Evolutionary conservation across 2,329 filamentous ascomycete species (phyloP).

Genomic region (Colletotrichum eremochloae): DNA sequence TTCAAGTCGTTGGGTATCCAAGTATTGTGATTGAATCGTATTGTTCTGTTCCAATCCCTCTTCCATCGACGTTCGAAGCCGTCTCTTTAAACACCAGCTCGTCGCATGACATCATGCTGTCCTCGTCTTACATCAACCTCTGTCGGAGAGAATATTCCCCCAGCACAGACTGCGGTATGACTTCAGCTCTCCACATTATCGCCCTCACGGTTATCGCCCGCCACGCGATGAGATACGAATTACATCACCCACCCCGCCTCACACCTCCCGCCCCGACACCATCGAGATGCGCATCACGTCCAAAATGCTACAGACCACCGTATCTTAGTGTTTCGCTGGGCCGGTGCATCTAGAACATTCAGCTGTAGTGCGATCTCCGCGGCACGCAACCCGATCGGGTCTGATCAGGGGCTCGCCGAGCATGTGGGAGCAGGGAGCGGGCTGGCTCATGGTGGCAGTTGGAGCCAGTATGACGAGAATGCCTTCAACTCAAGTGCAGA

Average conservation of each 20-base stretch:
- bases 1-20: not conserved
- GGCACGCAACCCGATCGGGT: slow-evolving; percentile 18
- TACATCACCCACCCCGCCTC: slow-evolving; percentile 25
- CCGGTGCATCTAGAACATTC: not conserved
- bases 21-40: not conserved
- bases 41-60: not conserved
- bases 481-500: not conserved
- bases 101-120: slow-evolving; percentile 36
- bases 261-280: not conserved
- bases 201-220: slow-evolving; percentile 1
- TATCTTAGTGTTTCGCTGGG: not conserved
- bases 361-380: not conserved
- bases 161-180: slow-evolving; percentile 32
- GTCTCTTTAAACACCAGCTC: slow-evolving; percentile 20
- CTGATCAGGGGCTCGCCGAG: slow-evolving; percentile 14
- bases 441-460: not conserved
- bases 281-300: not conserved
- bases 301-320: not conserved
- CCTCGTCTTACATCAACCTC: slow-evolving; percentile 35
- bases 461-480: slow-evolving; percentile 4
- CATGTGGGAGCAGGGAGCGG: slow-evolving; percentile 4
- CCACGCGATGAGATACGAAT: slow-evolving; percentile 21
- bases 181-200: slow-evolving; percentile 40
- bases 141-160: slow-evolving; percentile 22
- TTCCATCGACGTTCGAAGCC: not conserved